phyloP scores from a whole-genome alignment of 331 rosid species.

The Rosa hybrid region DNA sequence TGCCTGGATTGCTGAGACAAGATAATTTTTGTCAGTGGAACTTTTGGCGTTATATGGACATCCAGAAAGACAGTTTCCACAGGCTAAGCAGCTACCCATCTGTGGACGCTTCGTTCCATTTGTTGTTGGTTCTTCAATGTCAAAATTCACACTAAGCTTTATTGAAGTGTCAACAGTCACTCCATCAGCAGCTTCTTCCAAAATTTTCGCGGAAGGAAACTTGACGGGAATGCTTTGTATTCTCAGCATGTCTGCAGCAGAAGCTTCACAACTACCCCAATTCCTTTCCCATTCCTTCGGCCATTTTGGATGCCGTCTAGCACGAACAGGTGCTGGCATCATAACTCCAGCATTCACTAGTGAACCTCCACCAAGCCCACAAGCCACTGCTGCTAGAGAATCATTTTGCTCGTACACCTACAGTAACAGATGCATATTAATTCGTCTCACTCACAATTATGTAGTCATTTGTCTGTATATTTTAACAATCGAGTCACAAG shows the following conservation, averaged over 20 bases:
- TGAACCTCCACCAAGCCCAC: slow-evolving; percentile 49
- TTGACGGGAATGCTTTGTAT: slow-evolving; percentile 29
- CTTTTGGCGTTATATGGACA: slow-evolving; percentile 42
- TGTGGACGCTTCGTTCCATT: slow-evolving; percentile 14
- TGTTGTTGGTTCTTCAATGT: slow-evolving; percentile 22
- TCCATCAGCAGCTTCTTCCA: slow-evolving; percentile 27
- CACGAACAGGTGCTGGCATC: slow-evolving; percentile 34
- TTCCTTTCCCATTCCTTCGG: slow-evolving; percentile 45
- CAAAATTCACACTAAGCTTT: slow-evolving; percentile 39
- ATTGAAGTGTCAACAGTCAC: slow-evolving; percentile 25
- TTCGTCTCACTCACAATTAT: not conserved
- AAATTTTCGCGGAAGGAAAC: slow-evolving; percentile 30
- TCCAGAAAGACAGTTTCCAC: slow-evolving; percentile 45
- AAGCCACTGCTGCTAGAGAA: slow-evolving; percentile 35
- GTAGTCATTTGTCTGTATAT: not conserved
- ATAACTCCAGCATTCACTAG: slow-evolving; percentile 44
- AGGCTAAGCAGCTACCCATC: slow-evolving; percentile 30
- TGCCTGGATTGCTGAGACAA: slow-evolving; percentile 38
- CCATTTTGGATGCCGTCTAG: slow-evolving; percentile 38
- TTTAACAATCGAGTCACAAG: not conserved
- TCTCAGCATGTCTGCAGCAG: slow-evolving; percentile 38
- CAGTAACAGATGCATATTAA: slow-evolving; percentile 8
- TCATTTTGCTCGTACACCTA: slow-evolving; percentile 34
- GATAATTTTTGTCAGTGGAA: slow-evolving; percentile 37
- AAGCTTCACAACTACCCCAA: slow-evolving; percentile 42